A percentile compares a stretch with the other conserved stretches of the same genome.
Evolutionary conservation across 2,329 filamentous ascomycete species (phyloP).

Genomic region (Fusarium sarcochroum): DNA sequence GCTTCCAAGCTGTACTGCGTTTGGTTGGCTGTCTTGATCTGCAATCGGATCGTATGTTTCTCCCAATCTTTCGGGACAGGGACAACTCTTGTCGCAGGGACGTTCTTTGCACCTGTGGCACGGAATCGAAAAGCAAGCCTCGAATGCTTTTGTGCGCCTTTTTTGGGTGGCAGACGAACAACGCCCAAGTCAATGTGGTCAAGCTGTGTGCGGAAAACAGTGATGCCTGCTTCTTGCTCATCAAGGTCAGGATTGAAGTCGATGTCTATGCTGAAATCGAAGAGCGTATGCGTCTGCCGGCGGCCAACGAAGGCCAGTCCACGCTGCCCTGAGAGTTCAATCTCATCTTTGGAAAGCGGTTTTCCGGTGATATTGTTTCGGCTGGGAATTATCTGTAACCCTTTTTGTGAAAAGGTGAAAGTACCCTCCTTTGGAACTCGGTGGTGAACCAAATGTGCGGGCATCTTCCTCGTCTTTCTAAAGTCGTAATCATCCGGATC

Average conservation of each 20-base stretch:
- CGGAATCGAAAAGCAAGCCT: constrained; percentile 19
- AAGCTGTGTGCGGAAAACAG: constrained; percentile 30
- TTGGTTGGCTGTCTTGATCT: constrained; percentile 16
- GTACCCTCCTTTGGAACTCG: constrained; percentile 10
- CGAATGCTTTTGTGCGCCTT: constrained; percentile 11
- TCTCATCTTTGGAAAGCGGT: not conserved
- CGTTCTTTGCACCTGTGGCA: constrained; percentile 5
- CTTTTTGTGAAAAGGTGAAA: constrained; percentile 11
- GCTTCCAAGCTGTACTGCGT: constrained; percentile 32
- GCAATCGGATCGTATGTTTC: not conserved
- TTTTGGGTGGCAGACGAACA: not conserved
- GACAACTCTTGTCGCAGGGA: constrained; percentile 1
- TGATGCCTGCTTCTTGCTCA: constrained; percentile 24
- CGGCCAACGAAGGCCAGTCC: constrained; percentile 32
- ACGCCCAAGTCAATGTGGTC: constrained; percentile 36
- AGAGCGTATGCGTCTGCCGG: constrained; percentile 28
- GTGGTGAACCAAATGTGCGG: constrained; percentile 25
- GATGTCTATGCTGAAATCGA: constrained; percentile 28
- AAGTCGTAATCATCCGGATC: constrained; percentile 26
- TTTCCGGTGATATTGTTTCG: constrained; percentile 24
- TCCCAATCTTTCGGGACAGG: constrained; percentile 27
- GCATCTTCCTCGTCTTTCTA: not conserved
- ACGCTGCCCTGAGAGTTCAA: constrained; percentile 21
- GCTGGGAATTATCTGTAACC: constrained; percentile 15
- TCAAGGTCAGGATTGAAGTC: constrained; percentile 6